A percentile compares a stretch with the other conserved stretches of the same genome.
phyloP scores from a whole-genome alignment of 108 stramenopile genomes.

The Aurantiochytrium sp. region DNA sequence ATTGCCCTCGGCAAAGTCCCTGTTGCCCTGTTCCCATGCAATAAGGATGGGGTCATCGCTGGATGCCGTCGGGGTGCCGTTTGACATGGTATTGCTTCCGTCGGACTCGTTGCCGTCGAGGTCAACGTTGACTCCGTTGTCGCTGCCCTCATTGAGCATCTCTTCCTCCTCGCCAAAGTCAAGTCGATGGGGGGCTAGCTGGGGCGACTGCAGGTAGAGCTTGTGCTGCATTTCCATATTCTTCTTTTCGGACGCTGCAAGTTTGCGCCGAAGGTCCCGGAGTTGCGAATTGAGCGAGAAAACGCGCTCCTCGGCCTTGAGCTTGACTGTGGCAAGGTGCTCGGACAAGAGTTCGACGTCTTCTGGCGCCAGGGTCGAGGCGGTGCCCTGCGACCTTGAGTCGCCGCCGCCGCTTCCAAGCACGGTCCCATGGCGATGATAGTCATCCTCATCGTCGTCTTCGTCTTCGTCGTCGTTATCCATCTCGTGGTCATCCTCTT shows the following conservation, averaged over 20 bases:
- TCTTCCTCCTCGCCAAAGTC: constrained; percentile 3
- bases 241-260: neutral
- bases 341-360: neutral
- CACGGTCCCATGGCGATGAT: neutral
- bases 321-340: neutral
- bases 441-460: neutral
- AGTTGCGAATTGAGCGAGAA: neutral
- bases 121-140: neutral
- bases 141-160: neutral
- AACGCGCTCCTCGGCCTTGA: neutral
- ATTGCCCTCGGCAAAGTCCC: neutral
- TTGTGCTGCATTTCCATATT: neutral
- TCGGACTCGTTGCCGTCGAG: neutral
- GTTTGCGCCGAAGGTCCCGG: neutral
- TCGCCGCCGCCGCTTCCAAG: neutral
- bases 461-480: no score
- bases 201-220: neutral
- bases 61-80: neutral
- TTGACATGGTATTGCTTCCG: no score
- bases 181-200: neutral
- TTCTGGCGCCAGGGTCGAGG: neutral
- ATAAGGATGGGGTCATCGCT: neutral
- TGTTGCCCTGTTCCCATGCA: constrained; percentile 13
- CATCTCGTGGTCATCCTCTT: no score
- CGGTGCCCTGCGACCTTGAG: neutral